phyloP scores from a whole-genome alignment of 257 asterid genomes.

The Osmanthus fragrans region DNA sequence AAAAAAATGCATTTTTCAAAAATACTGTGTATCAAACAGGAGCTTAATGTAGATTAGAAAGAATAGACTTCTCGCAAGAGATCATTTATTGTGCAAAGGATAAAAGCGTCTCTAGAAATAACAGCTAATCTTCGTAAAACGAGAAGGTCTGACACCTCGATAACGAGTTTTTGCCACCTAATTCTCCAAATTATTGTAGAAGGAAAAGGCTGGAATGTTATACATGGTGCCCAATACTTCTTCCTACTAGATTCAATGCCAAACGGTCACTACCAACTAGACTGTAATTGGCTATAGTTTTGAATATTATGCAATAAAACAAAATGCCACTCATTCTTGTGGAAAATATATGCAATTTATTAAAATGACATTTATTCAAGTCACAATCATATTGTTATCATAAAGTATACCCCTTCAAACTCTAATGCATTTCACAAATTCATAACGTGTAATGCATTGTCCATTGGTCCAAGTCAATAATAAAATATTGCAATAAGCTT shows the following conservation, averaged over 20 bases:
- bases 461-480: slow-evolving; percentile 19
- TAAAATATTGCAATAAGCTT: slow-evolving; percentile 8
- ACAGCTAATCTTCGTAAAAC: too few relatives aligned
- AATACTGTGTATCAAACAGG: too few relatives aligned
- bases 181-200: not conserved
- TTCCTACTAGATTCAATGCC: not conserved
- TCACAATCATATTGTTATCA: not conserved
- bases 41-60: too few relatives aligned
- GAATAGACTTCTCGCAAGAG: too few relatives aligned
- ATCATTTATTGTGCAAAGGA: too few relatives aligned
- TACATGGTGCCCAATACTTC: too few relatives aligned
- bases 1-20: too few relatives aligned
- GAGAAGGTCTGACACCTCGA: too few relatives aligned
- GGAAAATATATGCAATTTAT: not conserved
- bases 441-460: not conserved
- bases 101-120: too few relatives aligned
- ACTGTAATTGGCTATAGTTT: not conserved
- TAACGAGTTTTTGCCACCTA: too few relatives aligned
- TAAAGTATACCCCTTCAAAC: not conserved
- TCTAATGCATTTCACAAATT: not conserved
- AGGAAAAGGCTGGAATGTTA: not conserved
- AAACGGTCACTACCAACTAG: not conserved
- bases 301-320: not conserved
- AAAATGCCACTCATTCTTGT: not conserved
- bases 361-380: not conserved